phyloP scores from a whole-genome alignment of 257 asterid genomes.

The Ligustrum vulgare region DNA sequence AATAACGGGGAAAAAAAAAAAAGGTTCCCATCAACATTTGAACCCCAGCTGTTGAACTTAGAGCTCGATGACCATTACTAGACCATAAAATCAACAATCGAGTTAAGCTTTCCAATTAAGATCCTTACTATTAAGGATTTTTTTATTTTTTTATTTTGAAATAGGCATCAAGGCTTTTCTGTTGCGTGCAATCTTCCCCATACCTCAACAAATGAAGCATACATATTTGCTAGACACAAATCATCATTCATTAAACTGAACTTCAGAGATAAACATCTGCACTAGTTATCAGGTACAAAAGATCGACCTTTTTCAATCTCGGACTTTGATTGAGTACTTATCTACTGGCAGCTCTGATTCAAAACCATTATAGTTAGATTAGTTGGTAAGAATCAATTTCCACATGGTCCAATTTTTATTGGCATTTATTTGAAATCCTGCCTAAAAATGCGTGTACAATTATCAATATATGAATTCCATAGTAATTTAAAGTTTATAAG shows the following conservation, averaged over 20 bases:
- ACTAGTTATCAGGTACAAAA: background rate
- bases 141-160: background rate
- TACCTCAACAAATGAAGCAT: background rate
- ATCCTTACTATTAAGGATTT: background rate
- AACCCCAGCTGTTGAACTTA: background rate
- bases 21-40: background rate
- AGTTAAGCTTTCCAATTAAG: no score
- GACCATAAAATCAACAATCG: background rate
- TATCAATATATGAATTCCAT: background rate
- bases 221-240: background rate
- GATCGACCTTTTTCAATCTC: background rate
- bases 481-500: background rate
- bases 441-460: background rate
- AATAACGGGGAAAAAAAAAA: background rate
- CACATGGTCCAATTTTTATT: background rate
- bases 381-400: background rate
- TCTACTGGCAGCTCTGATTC: background rate
- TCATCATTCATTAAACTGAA: background rate
- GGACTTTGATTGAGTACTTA: background rate
- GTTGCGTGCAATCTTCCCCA: background rate
- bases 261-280: background rate
- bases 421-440: background rate
- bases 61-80: background rate
- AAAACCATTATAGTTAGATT: background rate
- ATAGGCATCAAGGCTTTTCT: background rate